A percentile compares a stretch with the other conserved stretches of the same genome.
These are phyloP conservation scores for Aureobasidium musti DNA, from an alignment of 2,329 filamentous ascomycete species.

Conservation along the genomic window DNA sequence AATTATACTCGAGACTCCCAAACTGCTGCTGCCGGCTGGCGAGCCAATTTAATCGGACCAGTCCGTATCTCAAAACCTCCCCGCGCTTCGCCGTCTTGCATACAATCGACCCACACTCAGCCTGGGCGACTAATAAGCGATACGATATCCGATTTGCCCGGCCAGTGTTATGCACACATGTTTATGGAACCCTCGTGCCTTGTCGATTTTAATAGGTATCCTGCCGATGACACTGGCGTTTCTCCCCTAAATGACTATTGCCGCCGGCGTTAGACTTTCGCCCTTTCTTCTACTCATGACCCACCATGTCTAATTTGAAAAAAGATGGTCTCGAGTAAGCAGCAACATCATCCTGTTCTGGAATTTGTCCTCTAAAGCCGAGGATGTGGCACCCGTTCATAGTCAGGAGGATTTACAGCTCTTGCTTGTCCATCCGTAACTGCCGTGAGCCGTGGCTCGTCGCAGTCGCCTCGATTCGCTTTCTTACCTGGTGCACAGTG, in stretches of 20 bases:
- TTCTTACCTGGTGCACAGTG: conserved; percentile 10
- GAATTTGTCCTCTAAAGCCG: conserved; percentile 13
- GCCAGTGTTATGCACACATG: conserved; percentile 15
- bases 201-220: conserved; percentile 16
- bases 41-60: conserved; percentile 30
- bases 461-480: conserved; percentile 7
- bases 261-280: conserved; percentile 24
- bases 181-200: conserved; percentile 12
- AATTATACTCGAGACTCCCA: conserved; percentile 25
- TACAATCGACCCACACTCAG: conserved; percentile 26
- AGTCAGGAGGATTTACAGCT: neutral
- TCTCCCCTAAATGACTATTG: conserved; percentile 16
- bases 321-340: conserved; percentile 24
- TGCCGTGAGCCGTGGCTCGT: conserved; percentile 21
- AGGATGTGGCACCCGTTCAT: conserved; percentile 4
- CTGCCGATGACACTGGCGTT: conserved; percentile 19
- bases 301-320: conserved; percentile 28
- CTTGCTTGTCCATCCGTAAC: conserved; percentile 23
- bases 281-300: conserved; percentile 15
- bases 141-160: conserved; percentile 26
- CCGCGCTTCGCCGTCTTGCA: conserved; percentile 28
- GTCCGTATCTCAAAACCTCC: conserved; percentile 26
- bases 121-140: conserved; percentile 23
- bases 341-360: conserved; percentile 23
- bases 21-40: conserved; percentile 22